Base-by-base conservation (phyloP, 345 rosid species). In the Brassica incana region DNA sequence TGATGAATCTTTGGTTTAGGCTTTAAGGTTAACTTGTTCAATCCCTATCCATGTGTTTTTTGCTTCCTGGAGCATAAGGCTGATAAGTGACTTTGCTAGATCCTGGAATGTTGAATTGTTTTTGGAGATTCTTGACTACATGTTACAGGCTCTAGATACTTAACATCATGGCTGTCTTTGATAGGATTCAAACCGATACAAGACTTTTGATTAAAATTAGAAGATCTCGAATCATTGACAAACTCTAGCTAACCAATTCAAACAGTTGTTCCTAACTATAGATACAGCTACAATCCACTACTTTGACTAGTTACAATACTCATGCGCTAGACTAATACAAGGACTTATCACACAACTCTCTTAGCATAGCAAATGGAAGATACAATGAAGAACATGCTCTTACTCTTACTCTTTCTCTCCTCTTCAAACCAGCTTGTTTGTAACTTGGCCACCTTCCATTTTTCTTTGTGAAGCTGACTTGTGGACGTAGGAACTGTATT, bases 1-100 rank as follows among this genome's bases (percentile, higher is more conserved):
- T 65, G 43, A 11, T 29, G 18, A 9, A 29, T 36, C 15, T 62
- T 38, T 40, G 40, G 58, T 23, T 23, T 45, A 35, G 66, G 65
- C 23, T 52, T 52, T 52, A 52, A 25, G 58, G 10, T 18, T 20
- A 58, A 8, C 63, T 58, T 58, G 5, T 8, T 45, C 1, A 36
- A 4, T 59, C 15, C 40, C 25, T n/a, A 18, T 7, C 18, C 5
- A 67, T 67, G 66, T 16, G 79, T 36, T 58, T 20, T 20, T 20
- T 75, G 18, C 67, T 36, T 25, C 38, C 66, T 66, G 30, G 8
- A 38, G 54, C 3, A 67, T 23, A 23, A 20, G 65, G 16, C 4
- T 58, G 48, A 59, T 68, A 0, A 50, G 58, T 50, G 11, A 56
- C 56, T 71, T 3, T 71, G 59, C 67, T 71, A 36, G 61, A 54